phyloP scores from a whole-genome alignment of 306 rosid genomes.

The Prunus salicina region DNA sequence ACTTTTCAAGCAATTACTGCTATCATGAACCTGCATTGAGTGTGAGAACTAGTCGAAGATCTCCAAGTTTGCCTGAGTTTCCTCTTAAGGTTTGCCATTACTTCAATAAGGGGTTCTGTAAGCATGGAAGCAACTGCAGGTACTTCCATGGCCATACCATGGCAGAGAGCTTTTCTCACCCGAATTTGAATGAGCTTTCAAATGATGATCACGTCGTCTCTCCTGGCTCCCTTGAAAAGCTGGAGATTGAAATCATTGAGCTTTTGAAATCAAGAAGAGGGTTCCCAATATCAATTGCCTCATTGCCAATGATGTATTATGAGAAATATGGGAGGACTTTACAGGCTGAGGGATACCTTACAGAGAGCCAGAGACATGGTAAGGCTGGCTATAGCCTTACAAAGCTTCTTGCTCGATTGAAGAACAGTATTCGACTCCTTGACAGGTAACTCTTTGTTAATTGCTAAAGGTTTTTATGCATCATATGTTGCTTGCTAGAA shows the following conservation, averaged over 20 bases:
- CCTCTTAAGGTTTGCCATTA: conserved; percentile 43
- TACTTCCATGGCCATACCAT: conserved; percentile 37
- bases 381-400: conserved; percentile 47
- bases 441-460: conserved; percentile 29
- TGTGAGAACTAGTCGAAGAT: conserved; percentile 31
- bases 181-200: conserved; percentile 25
- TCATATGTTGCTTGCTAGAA: not conserved
- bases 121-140: conserved; percentile 44
- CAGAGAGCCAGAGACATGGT: conserved; percentile 49
- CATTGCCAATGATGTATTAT: conserved; percentile 42
- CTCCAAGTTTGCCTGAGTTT: conserved; percentile 43
- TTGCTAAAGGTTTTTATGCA: not conserved
- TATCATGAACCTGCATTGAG: conserved; percentile 31
- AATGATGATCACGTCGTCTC: conserved; percentile 26
- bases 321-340: conserved; percentile 42
- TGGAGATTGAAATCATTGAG: conserved; percentile 39
- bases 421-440: conserved; percentile 39
- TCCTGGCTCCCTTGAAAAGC: conserved; percentile 36
- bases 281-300: conserved; percentile 40
- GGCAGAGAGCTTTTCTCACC: conserved; percentile 26
- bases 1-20: conserved; percentile 23
- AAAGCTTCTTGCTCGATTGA: conserved; percentile 46
- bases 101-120: conserved; percentile 49
- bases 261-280: conserved; percentile 46
- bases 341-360: conserved; percentile 49